Evolutionary conservation across 1,139 yeast genomes (phyloP).

Genomic region (Yamadazyma jaroonii): DNA sequence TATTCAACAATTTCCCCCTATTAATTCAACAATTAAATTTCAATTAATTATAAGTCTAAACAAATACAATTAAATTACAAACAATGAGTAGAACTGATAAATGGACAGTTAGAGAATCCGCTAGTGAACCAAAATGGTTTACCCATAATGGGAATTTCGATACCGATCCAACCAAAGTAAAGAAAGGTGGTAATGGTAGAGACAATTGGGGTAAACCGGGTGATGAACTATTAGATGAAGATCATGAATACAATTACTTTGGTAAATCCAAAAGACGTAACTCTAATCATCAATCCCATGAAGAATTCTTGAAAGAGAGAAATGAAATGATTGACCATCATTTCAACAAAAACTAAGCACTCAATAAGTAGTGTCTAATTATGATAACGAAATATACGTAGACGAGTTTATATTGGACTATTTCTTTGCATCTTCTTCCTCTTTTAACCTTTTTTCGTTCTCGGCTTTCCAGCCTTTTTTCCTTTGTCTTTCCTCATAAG

Average conservation of each 20-base stretch:
- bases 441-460: conserved; percentile 28
- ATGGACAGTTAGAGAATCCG: conserved; percentile 65
- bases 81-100: conserved; percentile 83
- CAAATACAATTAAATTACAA: background rate
- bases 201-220: conserved; percentile 74
- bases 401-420: too few species aligned
- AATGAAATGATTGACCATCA: conserved; percentile 22
- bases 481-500: conserved; percentile 76
- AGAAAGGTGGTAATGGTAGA: conserved; percentile 84
- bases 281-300: conserved; percentile 38
- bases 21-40: background rate
- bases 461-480: conserved; percentile 73
- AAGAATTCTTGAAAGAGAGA: conserved; percentile 23
- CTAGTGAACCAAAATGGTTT: conserved; percentile 67
- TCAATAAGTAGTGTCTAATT: too few species aligned
- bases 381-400: too few species aligned
- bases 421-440: conserved; percentile 17
- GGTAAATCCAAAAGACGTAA: conserved; percentile 33
- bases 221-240: conserved; percentile 54
- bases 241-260: conserved; percentile 20
- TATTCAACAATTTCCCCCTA: background rate
- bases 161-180: conserved; percentile 69
- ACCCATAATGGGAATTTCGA: conserved; percentile 69
- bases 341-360: conserved; percentile 1
- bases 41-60: background rate